Evolutionary conservation across 2,329 filamentous ascomycete species (phyloP).

Genomic region (Pseudocercospora eumusae): DNA sequence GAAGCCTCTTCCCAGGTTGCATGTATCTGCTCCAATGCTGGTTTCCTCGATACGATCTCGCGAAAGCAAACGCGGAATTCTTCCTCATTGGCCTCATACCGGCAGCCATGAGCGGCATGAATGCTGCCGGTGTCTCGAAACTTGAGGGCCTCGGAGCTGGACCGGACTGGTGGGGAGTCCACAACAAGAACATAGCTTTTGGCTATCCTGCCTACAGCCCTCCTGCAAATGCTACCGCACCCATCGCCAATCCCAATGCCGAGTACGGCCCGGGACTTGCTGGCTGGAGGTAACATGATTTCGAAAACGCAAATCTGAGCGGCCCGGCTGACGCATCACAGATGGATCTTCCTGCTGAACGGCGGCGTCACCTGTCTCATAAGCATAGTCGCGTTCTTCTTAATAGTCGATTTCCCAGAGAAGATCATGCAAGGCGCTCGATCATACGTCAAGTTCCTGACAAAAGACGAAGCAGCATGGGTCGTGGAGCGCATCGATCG

Average conservation of each 20-base stretch:
- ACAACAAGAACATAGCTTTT: not conserved
- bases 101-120: slow-evolving; percentile 9
- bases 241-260: not conserved
- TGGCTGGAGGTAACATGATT: slow-evolving; percentile 7
- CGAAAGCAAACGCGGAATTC: slow-evolving; percentile 13
- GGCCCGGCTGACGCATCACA: not conserved
- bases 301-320: not conserved
- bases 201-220: not conserved
- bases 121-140: not conserved
- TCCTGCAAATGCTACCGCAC: not conserved
- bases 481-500: slow-evolving; percentile 16
- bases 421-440: slow-evolving; percentile 3
- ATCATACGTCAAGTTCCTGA: slow-evolving; percentile 9
- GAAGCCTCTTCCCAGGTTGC: slow-evolving; percentile 8
- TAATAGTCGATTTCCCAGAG: slow-evolving; percentile 23
- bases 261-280: slow-evolving; percentile 2
- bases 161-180: slow-evolving; percentile 11
- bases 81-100: slow-evolving; percentile 12
- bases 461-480: slow-evolving; percentile 19
- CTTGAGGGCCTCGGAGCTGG: not conserved
- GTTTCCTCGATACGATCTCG: slow-evolving; percentile 12
- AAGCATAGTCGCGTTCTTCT: not conserved
- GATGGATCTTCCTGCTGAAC: slow-evolving; percentile 11
- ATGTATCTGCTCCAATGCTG: slow-evolving; percentile 13
- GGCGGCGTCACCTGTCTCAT: slow-evolving; percentile 9